A percentile compares a stretch with the other conserved stretches of the same genome.
phyloP scores from a whole-genome alignment of 495 filamentous ascomycete species.

The Lepidopterella palustris region DNA sequence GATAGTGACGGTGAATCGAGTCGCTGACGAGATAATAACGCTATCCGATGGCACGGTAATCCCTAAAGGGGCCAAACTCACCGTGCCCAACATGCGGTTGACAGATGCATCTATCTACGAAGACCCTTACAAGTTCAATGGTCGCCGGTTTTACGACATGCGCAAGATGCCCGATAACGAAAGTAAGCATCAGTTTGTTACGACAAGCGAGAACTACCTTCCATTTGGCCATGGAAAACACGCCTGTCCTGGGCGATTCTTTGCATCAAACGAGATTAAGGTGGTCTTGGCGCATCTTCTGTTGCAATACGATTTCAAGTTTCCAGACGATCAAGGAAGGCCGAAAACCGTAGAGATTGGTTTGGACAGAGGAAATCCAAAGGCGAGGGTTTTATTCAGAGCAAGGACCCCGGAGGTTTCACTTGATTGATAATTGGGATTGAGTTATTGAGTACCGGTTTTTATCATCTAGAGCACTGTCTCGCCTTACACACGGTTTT shows the following conservation, averaged over 20 bases:
- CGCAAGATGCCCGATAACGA: slow-evolving; percentile 34
- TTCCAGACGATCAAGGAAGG: not conserved
- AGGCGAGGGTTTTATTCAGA: not conserved
- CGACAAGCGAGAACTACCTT: slow-evolving; percentile 39
- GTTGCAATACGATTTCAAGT: slow-evolving; percentile 23
- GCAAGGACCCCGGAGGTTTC: not conserved
- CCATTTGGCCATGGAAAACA: too few species aligned
- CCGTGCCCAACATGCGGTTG: not conserved
- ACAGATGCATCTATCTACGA: slow-evolving; percentile 12
- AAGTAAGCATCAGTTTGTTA: slow-evolving; percentile 40
- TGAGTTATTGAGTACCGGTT: too few species aligned
- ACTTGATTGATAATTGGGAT: too few species aligned
- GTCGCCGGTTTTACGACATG: slow-evolving; percentile 46
- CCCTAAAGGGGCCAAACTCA: slow-evolving; percentile 15
- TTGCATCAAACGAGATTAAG: slow-evolving; percentile 46
- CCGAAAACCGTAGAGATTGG: not conserved
- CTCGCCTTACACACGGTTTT: too few species aligned
- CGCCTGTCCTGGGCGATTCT: slow-evolving; percentile 51
- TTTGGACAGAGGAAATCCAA: not conserved
- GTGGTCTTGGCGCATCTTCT: slow-evolving; percentile 28
- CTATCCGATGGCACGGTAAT: slow-evolving; percentile 22
- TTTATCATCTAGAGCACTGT: too few species aligned
- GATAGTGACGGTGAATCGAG: slow-evolving; percentile 16
- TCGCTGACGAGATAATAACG: slow-evolving; percentile 9
- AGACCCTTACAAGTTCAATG: slow-evolving; percentile 47